Conservation (phyloP, 1,284 basidiomycete species). For the Phaffia rhodozyma region DNA sequence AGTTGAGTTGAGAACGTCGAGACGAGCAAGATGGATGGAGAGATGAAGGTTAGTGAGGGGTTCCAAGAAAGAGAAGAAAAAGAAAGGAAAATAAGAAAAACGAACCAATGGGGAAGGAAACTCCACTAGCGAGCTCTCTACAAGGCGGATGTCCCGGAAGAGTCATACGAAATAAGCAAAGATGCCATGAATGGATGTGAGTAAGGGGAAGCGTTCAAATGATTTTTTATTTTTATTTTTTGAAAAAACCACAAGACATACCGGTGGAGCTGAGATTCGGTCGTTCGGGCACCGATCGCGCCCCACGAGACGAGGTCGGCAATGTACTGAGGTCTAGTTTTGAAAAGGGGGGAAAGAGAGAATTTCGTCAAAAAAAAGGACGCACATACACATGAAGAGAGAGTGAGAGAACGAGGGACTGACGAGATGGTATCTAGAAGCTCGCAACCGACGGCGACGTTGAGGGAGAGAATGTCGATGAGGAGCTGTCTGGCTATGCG, state of each 20-base stretch:
- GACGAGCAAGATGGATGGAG: neutral
- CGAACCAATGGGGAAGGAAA: slow-evolving; percentile 33
- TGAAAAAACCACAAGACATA: slow-evolving; percentile 15
- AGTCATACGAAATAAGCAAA: too few relatives aligned
- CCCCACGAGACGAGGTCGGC: slow-evolving; percentile 96
- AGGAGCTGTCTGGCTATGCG: slow-evolving; percentile 80
- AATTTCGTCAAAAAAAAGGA: slow-evolving; percentile 45
- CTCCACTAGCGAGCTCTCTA: slow-evolving; percentile 35
- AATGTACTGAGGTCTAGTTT: slow-evolving; percentile 84
- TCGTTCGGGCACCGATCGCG: slow-evolving; percentile 90
- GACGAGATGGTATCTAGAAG: slow-evolving; percentile 47
- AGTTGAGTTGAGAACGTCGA: neutral
- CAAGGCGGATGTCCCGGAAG: too few relatives aligned
- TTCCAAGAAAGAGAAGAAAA: too few relatives aligned
- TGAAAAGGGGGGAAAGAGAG: too few relatives aligned
- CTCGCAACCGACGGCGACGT: slow-evolving; percentile 76
- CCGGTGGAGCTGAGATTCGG: slow-evolving; percentile 92
- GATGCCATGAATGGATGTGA: neutral
- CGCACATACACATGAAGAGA: slow-evolving; percentile 33
- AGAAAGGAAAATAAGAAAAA: neutral
- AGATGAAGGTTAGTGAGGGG: neutral
- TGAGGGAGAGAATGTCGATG: slow-evolving; percentile 72
- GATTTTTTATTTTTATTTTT: too few relatives aligned
- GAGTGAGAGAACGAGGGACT: neutral
- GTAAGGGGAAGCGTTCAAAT: too few relatives aligned